A percentile compares a stretch with the other conserved stretches of the same genome.
These are phyloP conservation scores for Magnaporthales sp. DNA, from an alignment of 2,329 filamentous ascomycete species.

Conservation along the genomic window DNA sequence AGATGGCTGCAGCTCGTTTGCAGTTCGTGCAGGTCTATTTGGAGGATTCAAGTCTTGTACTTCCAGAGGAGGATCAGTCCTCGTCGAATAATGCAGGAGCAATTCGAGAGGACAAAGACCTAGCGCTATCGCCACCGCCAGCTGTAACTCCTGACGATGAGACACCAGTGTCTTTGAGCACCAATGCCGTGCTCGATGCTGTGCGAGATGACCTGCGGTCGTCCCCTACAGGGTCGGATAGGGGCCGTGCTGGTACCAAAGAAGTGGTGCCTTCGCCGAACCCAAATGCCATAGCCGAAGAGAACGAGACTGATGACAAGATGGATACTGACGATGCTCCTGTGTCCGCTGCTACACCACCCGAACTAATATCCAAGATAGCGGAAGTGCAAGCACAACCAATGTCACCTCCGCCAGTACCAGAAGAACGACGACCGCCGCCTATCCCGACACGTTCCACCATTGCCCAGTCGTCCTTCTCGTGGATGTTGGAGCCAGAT, in stretches of 20 bases:
- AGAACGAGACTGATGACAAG: constrained; percentile 8
- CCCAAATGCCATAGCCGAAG: constrained; percentile 1
- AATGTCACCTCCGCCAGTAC: constrained; percentile 2
- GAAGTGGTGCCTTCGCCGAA: constrained; percentile 7
- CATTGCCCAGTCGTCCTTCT: constrained; percentile 66
- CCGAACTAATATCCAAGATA: constrained; percentile 1
- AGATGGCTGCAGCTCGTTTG: constrained; percentile 52
- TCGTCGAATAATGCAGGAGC: not conserved
- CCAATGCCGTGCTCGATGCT: constrained; percentile 5
- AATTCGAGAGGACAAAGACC: not conserved
- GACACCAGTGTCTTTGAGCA: constrained; percentile 8
- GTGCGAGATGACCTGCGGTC: not conserved
- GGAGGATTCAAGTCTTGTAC: constrained; percentile 36
- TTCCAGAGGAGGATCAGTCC: constrained; percentile 12
- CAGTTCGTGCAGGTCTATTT: constrained; percentile 56
- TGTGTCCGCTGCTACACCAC: constrained; percentile 4
- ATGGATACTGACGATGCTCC: constrained; percentile 18
- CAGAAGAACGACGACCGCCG: constrained; percentile 18
- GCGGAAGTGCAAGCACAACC: not conserved
- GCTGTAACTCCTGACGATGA: constrained; percentile 19
- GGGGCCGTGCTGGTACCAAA: not conserved
- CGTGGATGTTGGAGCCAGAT: constrained; percentile 66
- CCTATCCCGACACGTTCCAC: constrained; percentile 54
- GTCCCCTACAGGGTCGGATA: not conserved
- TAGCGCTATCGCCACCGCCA: constrained; percentile 10